Evolutionary conservation across 768 basidiomycete genomes (phyloP).

Genomic region (Kwoniella bestiolae): DNA sequence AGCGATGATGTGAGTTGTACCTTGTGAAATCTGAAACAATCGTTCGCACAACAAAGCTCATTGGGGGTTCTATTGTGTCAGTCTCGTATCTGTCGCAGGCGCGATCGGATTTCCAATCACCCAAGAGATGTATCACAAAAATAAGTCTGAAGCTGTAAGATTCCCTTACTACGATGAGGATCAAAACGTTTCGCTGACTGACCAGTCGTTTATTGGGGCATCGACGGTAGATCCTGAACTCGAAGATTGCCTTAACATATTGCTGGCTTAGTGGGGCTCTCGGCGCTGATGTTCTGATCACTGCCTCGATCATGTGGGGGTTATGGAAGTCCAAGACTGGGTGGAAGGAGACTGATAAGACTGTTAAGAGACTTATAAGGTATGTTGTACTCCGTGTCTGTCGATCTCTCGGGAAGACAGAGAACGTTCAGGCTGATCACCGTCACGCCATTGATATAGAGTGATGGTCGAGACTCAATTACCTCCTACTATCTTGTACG

Average conservation of each 20-base stretch:
- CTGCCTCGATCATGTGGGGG: conserved; percentile 11
- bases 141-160: neutral
- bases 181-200: neutral
- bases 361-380: conserved; percentile 11
- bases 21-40: too few relatives aligned
- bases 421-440: too few relatives aligned
- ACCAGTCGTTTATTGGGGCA: neutral
- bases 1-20: conserved; percentile 1
- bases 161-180: too few relatives aligned
- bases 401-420: too few relatives aligned
- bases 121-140: neutral
- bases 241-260: neutral
- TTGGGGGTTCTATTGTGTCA: too few relatives aligned
- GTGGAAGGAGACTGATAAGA: conserved; percentile 13
- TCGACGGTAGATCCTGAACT: neutral
- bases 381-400: too few relatives aligned
- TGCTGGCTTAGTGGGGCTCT: conserved; percentile 3
- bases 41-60: too few relatives aligned
- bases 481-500: conserved; percentile 10
- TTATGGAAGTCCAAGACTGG: conserved; percentile 15
- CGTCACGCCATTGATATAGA: too few relatives aligned
- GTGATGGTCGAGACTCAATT: conserved; percentile 14
- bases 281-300: conserved; percentile 14
- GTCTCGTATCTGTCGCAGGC: conserved; percentile 4
- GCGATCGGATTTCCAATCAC: conserved; percentile 1